phyloP scores from a whole-genome alignment of 2,329 filamentous ascomycete species.

The Penicillium sp. region DNA sequence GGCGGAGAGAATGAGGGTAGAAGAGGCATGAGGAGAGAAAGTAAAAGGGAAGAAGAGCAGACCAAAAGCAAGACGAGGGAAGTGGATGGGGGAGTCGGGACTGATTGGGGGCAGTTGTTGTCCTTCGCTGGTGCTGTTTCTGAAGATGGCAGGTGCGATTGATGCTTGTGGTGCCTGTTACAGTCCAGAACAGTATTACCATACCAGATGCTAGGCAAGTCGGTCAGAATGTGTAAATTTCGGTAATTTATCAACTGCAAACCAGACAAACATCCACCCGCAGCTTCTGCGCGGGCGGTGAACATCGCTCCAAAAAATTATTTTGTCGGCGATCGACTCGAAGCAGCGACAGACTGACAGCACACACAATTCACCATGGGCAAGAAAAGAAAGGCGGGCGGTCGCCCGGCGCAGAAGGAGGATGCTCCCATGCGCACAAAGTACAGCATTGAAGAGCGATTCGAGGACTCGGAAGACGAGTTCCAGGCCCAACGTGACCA shows the following conservation, averaged over 20 bases:
- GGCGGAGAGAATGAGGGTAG: conserved; percentile 18
- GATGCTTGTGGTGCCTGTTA: not conserved
- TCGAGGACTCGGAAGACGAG: conserved; percentile 92
- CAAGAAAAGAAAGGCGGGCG: conserved; percentile 69
- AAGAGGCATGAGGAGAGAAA: conserved; percentile 25
- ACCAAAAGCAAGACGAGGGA: conserved; percentile 1
- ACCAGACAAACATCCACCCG: conserved; percentile 22
- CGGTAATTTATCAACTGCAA: conserved; percentile 22
- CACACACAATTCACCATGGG: conserved; percentile 43
- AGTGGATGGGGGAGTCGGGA: not conserved
- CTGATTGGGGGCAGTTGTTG: conserved; percentile 6
- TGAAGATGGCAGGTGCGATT: conserved; percentile 11
- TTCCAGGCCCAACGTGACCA: conserved; percentile 86
- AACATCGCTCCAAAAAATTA: conserved; percentile 34
- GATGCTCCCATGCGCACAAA: conserved; percentile 34
- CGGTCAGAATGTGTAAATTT: conserved; percentile 6
- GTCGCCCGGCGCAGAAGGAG: conserved; percentile 43
- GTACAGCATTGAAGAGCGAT: conserved; percentile 62
- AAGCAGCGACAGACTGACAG: conserved; percentile 2
- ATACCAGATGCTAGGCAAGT: not conserved
- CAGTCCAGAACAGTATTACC: not conserved
- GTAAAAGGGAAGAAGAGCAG: conserved; percentile 8
- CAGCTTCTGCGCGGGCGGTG: conserved; percentile 31
- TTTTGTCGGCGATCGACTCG: conserved; percentile 30
- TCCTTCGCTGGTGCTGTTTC: not conserved